Evolutionary conservation across 2,329 filamentous ascomycete species (phyloP), one percentile per base, ranked within the genome.

Genomic region (Ophiostoma piceae): DNA sequence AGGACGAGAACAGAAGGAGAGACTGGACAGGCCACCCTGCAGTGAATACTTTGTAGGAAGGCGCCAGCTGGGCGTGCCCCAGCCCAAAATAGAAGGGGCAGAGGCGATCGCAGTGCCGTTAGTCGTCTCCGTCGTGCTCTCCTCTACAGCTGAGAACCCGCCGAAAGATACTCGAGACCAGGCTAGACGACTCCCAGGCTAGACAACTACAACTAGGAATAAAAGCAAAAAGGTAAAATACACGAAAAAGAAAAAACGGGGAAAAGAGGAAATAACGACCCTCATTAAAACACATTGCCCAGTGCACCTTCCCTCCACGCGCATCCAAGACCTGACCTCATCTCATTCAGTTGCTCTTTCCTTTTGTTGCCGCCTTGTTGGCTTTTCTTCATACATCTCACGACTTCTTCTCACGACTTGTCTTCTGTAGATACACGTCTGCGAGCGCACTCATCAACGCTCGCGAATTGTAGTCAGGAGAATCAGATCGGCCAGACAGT

Each of bases 261-360:
- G 32, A 64, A 64, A 64, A 64, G 60, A 64, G 29, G 60, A 64
- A 64, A 32, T 64, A 64, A 37, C 60, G 51, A 65, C 62, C 16
- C 62, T 65, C 32, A 37, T 65, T 39, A 39, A 65, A 39, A 65
- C 19, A 62, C 57, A 65, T 39, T 65, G 62, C 32, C 62, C 62
- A 65, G 62, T 2, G 32, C 62, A 39, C 32, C 62, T 65, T 39
- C 62, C 62, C 32, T 29, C 57, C 57, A 32, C 3, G 26, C 26
- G 26, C 57, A 62, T 62, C 57, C 14, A 62, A 19, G n/a, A 62
- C 57, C 16, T n/a, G 14, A 65, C 62, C 26, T n/a, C 62, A 65
- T n/a, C 62, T n/a, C 62, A 39, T 65, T 39, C 62, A 22, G 39
- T 26, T 64, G 26, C 26, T 57, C n/a, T 26, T 57, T 11, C 8